Evolutionary conservation across 495 filamentous ascomycete genomes (phyloP), one percentile per base, ranked within the genome.

Genomic region (Aspergillus bertholletiae): DNA sequence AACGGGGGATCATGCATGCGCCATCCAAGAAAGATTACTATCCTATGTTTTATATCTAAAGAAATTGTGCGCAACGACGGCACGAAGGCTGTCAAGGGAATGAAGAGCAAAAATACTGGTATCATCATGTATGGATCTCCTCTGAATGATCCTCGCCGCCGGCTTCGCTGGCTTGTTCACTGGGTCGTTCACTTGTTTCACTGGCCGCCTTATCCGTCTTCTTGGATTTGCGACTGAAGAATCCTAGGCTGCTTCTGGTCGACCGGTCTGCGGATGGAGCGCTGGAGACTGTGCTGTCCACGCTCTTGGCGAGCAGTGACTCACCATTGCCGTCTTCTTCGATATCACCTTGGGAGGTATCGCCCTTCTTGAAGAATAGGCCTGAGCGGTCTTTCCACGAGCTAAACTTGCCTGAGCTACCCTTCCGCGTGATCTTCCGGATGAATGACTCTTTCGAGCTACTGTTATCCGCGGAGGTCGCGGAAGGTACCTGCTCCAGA

Each of bases 361-460:
- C 76, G 17, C 79, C 81, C 54, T 85, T 87, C 67, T 87, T 88
- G 37, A 78, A 84, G 48, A 86, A 80, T 6, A 84, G 65, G 17
- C 80, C 75, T 21, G 80, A 82, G 51, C 87, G 84, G 46, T 83
- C 80, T 58, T 88, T 85, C 58, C 85, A 88, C 6, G 87, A 81
- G 62, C 84, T 87, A 70, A 91, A 91, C 68, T 91, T 92, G 66
- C 85, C 82, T 18, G 87, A 88, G 69, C 85, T 89, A 51, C 88
- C 82, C 64, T 92, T 92, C 45, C 88, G 85, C 21, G 88, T 85
- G 55, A 92, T 81, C 63, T 89, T 88, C 55, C 85, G 80, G 57
- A 86, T 81, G 37, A 90, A 80, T 3, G 83, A 81, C 59, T 84
- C 83, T 58, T 83, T 84, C 2, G 79, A 74, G 11, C 67, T 73